Percentiles rank a stretch among this genome's conserved stretches.
These are phyloP conservation scores for Syzygium syzygioides DNA, from an alignment of 441 rosid genomes.

Conservation along the genomic window DNA sequence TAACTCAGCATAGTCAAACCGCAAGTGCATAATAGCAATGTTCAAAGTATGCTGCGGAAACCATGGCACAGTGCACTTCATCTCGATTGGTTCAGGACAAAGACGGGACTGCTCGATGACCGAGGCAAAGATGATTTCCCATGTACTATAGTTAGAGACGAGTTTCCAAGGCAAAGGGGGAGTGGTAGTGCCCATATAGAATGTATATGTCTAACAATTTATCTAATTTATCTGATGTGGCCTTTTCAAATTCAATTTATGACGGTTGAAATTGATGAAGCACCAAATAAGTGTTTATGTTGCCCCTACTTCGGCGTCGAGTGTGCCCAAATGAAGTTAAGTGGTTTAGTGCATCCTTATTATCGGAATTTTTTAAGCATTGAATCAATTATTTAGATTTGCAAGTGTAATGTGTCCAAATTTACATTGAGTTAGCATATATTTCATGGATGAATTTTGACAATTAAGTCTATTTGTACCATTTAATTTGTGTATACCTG, in stretches of 20 bases:
- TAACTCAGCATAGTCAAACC: neutral
- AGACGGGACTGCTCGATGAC: neutral
- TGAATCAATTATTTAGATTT: neutral
- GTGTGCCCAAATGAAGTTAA: neutral
- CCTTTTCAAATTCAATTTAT: no score
- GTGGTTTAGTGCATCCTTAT: neutral
- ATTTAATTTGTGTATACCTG: rapidly evolving
- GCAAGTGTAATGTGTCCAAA: neutral
- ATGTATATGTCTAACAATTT: no score
- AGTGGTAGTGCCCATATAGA: no score
- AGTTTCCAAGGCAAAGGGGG: no score
- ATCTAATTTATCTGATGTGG: neutral
- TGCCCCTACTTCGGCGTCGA: rapidly evolving
- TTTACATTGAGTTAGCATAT: no score
- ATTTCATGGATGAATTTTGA: neutral
- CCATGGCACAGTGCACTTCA: neutral
- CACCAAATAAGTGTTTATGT: neutral
- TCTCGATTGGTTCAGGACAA: neutral
- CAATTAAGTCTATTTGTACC: neutral
- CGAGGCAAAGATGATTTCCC: neutral
- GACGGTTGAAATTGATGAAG: neutral
- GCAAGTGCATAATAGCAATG: neutral
- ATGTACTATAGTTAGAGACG: no score
- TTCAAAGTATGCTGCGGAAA: neutral
- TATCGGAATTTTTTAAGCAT: neutral